These are phyloP conservation scores for Beauveria sp. DNA, from an alignment of 2,329 filamentous ascomycete species.

Conservation along the genomic window DNA sequence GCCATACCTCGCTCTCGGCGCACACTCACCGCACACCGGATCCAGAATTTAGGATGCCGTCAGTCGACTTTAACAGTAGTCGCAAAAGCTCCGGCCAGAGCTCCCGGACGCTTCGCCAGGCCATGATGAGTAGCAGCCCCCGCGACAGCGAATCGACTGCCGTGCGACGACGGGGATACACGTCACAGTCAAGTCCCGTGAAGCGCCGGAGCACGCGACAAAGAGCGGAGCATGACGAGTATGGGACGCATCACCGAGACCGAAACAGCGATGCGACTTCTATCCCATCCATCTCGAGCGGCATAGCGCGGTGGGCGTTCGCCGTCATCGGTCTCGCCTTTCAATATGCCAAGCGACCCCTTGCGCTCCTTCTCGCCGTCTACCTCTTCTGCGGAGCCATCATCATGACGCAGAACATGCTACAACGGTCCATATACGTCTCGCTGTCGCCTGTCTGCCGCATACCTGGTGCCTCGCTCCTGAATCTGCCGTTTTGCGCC, in stretches of 20 bases:
- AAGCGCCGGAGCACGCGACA: constrained; percentile 17
- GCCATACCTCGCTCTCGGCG: constrained; percentile 10
- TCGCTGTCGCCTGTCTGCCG: constrained; percentile 63
- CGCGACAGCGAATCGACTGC: constrained; percentile 17
- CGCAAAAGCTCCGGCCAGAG: constrained; percentile 27
- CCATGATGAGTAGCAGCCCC: constrained; percentile 15
- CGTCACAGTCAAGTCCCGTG: constrained; percentile 16
- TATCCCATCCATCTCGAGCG: constrained; percentile 30
- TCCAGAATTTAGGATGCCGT: constrained; percentile 47
- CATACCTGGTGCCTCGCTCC: constrained; percentile 54
- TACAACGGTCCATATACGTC: constrained; percentile 51
- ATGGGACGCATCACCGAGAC: constrained; percentile 8
- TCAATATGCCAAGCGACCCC: constrained; percentile 53
- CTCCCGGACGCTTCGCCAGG: constrained; percentile 25
- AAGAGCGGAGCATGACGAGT: constrained; percentile 14
- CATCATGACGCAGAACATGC: constrained; percentile 53
- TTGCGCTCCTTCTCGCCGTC: constrained; percentile 53
- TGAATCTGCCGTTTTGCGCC: constrained; percentile 59
- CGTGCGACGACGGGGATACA: constrained; percentile 21
- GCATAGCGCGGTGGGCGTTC: constrained; percentile 39
- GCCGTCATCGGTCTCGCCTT: constrained; percentile 53
- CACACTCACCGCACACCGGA: constrained; percentile 34
- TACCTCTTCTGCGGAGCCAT: constrained; percentile 53
- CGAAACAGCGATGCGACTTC: constrained; percentile 18
- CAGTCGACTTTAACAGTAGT: constrained; percentile 33